Conservation (phyloP, 2,329 filamentous ascomycete species). For the Fusarium concolor region DNA sequence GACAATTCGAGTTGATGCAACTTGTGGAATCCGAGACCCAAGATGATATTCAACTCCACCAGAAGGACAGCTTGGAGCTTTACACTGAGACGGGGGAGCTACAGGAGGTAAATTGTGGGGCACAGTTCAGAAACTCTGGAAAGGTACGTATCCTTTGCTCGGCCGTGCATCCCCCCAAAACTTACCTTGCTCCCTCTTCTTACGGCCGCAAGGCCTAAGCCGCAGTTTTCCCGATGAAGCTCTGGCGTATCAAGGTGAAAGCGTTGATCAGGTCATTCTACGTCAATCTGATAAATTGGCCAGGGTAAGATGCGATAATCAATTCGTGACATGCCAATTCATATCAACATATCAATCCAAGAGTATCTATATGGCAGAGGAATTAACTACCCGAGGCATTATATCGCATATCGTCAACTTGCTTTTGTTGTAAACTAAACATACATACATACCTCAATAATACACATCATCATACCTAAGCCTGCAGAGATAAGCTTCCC, state of each 20-base stretch:
- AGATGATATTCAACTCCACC: slow-evolving; percentile 43
- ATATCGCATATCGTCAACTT: slow-evolving; percentile 4
- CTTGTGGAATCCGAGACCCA: slow-evolving; percentile 47
- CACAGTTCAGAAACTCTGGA: slow-evolving; percentile 12
- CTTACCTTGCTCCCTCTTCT: slow-evolving; percentile 1
- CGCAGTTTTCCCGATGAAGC: slow-evolving; percentile 42
- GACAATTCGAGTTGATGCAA: slow-evolving; percentile 50
- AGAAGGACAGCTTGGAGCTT: slow-evolving; percentile 62
- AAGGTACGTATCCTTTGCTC: slow-evolving; percentile 39
- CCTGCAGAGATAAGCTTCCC: not conserved
- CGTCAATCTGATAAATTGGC: slow-evolving; percentile 21
- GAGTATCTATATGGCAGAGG: not conserved
- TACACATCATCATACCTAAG: slow-evolving; percentile 10
- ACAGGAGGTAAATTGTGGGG: slow-evolving; percentile 26
- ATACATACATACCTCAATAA: slow-evolving; percentile 7
- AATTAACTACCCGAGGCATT: not conserved
- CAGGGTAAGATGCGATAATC: not conserved
- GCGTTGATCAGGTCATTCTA: slow-evolving; percentile 35
- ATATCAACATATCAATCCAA: not conserved
- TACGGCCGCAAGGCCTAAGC: slow-evolving; percentile 6
- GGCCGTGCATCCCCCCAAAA: not conserved
- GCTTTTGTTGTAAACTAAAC: not conserved
- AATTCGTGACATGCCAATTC: not conserved
- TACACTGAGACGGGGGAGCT: slow-evolving; percentile 30
- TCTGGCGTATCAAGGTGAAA: slow-evolving; percentile 20